phyloP scores from a whole-genome alignment of 2,329 filamentous ascomycete species.

The Aspergillus melleus region DNA sequence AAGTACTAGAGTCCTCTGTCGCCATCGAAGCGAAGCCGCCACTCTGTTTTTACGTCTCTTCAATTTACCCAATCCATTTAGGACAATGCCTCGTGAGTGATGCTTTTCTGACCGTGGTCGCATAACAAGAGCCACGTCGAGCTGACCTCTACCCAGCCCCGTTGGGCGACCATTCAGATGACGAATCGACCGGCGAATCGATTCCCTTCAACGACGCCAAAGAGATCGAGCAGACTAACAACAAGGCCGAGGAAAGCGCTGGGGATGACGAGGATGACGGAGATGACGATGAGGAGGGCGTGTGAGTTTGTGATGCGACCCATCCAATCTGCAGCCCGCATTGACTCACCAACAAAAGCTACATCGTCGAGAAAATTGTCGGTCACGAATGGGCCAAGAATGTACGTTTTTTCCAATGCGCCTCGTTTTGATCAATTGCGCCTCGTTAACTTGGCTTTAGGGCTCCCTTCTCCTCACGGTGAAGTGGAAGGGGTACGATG shows the following conservation, averaged over 20 bases:
- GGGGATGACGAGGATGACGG: slow-evolving; percentile 26
- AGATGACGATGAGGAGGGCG: slow-evolving; percentile 35
- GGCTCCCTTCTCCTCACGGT: slow-evolving; percentile 41
- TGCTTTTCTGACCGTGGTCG: slow-evolving; percentile 10
- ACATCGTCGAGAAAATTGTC: slow-evolving; percentile 42
- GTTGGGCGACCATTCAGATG: slow-evolving; percentile 35
- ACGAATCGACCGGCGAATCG: slow-evolving; percentile 37
- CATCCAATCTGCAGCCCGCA: slow-evolving; percentile 8
- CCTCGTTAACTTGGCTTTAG: slow-evolving; percentile 29
- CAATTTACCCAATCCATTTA: slow-evolving; percentile 20
- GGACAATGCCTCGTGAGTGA: slow-evolving; percentile 45
- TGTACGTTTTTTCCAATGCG: slow-evolving; percentile 26
- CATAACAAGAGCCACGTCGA: slow-evolving; percentile 6
- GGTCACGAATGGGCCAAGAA: slow-evolving; percentile 38
- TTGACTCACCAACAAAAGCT: slow-evolving; percentile 32
- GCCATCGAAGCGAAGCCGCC: slow-evolving; percentile 15
- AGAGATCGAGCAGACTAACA: slow-evolving; percentile 13
- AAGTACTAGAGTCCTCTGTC: background rate
- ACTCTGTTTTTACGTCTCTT: slow-evolving; percentile 34
- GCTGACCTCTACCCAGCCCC: slow-evolving; percentile 27
- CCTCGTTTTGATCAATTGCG: slow-evolving; percentile 1
- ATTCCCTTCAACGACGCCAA: slow-evolving; percentile 38
- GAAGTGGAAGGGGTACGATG: slow-evolving; percentile 51
- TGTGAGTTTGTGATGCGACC: slow-evolving; percentile 29
- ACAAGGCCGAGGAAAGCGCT: slow-evolving; percentile 21